Evolutionary conservation across 2,329 filamentous ascomycete genomes (phyloP).

Genomic region (Hypomyces perniciosus): DNA sequence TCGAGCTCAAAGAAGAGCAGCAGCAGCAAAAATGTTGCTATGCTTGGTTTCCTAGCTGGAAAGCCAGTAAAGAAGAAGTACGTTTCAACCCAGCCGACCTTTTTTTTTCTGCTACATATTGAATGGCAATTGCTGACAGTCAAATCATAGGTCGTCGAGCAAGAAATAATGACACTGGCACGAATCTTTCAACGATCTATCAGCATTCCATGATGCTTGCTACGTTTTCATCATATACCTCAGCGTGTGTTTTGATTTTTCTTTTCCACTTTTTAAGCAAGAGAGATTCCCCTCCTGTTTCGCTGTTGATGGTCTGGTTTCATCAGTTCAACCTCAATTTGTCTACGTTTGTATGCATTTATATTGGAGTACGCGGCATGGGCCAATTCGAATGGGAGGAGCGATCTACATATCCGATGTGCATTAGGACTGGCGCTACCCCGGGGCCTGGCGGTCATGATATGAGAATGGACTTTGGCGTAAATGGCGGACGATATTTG

Average conservation of each 20-base stretch:
- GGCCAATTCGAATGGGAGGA: slow-evolving; percentile 18
- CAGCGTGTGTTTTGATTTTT: slow-evolving; percentile 12
- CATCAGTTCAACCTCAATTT: slow-evolving; percentile 2
- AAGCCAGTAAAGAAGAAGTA: slow-evolving; percentile 20
- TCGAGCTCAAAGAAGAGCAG: slow-evolving; percentile 12
- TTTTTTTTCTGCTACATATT: no score
- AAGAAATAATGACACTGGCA: slow-evolving; percentile 13
- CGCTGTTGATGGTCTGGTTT: slow-evolving; percentile 1
- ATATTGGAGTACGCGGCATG: slow-evolving; percentile 22
- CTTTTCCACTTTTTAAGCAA: background rate
- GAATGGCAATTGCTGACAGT: background rate
- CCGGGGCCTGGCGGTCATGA: background rate
- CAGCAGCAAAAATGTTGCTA: slow-evolving; percentile 14
- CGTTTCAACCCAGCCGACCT: background rate
- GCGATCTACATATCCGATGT: slow-evolving; percentile 13
- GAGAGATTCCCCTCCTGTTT: background rate
- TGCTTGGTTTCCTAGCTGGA: slow-evolving; percentile 18
- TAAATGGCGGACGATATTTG: slow-evolving; percentile 17
- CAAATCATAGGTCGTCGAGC: slow-evolving; percentile 7
- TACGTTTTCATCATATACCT: slow-evolving; percentile 11
- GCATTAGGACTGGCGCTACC: background rate
- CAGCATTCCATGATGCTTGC: slow-evolving; percentile 2
- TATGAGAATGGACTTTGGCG: slow-evolving; percentile 5
- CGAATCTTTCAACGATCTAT: slow-evolving; percentile 9
- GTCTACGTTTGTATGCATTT: slow-evolving; percentile 10